A percentile compares a stretch with the other conserved stretches of the same genome.
These are phyloP conservation scores for Lactifluus subvellereus DNA, from an alignment of 768 basidiomycete genomes.

Conservation along the genomic window DNA sequence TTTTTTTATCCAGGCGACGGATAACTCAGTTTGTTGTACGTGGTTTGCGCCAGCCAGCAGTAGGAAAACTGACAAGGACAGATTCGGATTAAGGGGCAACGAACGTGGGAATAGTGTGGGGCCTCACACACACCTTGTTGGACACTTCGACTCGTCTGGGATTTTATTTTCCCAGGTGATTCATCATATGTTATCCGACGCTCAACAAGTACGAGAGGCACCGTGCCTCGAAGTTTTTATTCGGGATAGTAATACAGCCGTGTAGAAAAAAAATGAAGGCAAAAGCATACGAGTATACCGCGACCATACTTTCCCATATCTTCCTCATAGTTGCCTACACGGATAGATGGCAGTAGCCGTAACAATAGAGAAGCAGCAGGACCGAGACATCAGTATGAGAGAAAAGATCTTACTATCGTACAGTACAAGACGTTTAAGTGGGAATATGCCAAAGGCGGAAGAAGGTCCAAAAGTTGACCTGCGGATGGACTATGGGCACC, in stretches of 20 bases:
- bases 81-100: background rate
- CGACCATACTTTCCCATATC: background rate
- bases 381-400: background rate
- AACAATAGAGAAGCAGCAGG: background rate
- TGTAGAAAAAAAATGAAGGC: background rate
- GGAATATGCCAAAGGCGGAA: slow-evolving; percentile 9
- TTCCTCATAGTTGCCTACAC: slow-evolving; percentile 6
- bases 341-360: background rate
- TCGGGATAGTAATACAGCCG: slow-evolving; percentile 17
- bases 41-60: background rate
- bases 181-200: background rate
- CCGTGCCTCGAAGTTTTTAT: background rate
- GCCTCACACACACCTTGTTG: too few relatives aligned
- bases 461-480: slow-evolving; percentile 7
- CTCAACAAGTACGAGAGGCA: too few relatives aligned
- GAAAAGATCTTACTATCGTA: slow-evolving; percentile 5
- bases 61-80: background rate
- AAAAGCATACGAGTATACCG: slow-evolving; percentile 9
- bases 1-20: too few relatives aligned
- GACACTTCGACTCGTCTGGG: too few relatives aligned
- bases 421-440: slow-evolving; percentile 13
- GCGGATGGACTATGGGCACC: slow-evolving; percentile 7
- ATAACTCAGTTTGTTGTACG: too few relatives aligned
- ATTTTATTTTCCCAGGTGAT: too few relatives aligned
- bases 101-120: background rate